A percentile compares a stretch with the other conserved stretches of the same genome.
phyloP scores from a whole-genome alignment of 1,284 basidiomycete species.

The Melampsora abietis-canadensis region DNA sequence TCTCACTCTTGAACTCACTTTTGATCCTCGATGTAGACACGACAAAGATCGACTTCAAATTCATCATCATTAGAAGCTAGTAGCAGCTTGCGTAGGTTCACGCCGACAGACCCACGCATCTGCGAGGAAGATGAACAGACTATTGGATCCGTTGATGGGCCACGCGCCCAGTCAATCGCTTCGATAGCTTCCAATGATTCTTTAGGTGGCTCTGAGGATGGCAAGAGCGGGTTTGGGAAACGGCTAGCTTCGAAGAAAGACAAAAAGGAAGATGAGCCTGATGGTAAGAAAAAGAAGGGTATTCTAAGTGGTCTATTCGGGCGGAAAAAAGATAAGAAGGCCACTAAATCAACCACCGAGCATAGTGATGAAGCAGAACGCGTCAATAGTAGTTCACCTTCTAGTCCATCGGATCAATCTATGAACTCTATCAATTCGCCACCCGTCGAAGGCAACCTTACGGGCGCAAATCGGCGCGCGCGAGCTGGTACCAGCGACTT shows the following conservation, averaged over 20 bases:
- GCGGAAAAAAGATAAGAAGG: conserved; percentile 67
- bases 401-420: conserved; percentile 44
- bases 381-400: conserved; percentile 13
- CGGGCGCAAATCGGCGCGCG: conserved; percentile 56
- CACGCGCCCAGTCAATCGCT: conserved; percentile 23
- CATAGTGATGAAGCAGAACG: conserved; percentile 50
- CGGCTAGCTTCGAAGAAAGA: conserved; percentile 19
- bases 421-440: conserved; percentile 50
- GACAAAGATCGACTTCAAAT: conserved; percentile 24
- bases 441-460: conserved; percentile 47
- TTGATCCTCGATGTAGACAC: background rate
- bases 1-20: conserved; percentile 1
- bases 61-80: conserved; percentile 13
- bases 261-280: conserved; percentile 54
- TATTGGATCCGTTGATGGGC: conserved; percentile 17
- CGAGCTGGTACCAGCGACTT: conserved; percentile 46
- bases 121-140: conserved; percentile 10
- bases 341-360: conserved; percentile 54
- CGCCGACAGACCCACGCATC: background rate
- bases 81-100: background rate
- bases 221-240: conserved; percentile 13
- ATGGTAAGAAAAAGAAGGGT: conserved; percentile 60
- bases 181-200: conserved; percentile 20
- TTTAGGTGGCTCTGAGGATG: conserved; percentile 21
- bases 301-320: conserved; percentile 72